A percentile compares a stretch with the other conserved stretches of the same genome.
phyloP scores from a whole-genome alignment of 768 basidiomycete species.

The Boletus rubescentipes region DNA sequence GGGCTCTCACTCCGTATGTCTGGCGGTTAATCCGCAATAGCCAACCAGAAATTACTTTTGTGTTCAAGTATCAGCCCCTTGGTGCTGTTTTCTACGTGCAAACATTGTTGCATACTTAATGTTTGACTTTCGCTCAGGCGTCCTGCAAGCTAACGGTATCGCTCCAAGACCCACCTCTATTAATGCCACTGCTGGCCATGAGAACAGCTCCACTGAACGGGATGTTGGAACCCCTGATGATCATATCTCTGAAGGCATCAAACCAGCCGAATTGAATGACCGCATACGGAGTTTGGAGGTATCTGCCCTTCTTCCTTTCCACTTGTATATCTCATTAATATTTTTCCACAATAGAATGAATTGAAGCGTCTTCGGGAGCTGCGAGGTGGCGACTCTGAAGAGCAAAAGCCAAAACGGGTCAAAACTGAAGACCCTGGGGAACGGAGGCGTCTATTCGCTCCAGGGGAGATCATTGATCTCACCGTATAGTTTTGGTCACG shows the following conservation, averaged over 20 bases:
- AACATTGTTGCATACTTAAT: neutral
- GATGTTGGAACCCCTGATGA: neutral
- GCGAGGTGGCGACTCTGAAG: neutral
- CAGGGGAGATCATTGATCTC: slow-evolving; percentile 17
- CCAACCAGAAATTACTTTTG: slow-evolving; percentile 11
- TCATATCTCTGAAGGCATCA: neutral
- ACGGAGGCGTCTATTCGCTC: neutral
- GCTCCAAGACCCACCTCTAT: slow-evolving; percentile 1
- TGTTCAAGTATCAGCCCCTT: slow-evolving; percentile 22
- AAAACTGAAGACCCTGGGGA: slow-evolving; percentile 8
- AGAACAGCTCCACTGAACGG: neutral
- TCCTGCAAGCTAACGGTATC: slow-evolving; percentile 23
- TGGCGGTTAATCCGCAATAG: neutral
- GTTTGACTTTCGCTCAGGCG: slow-evolving; percentile 2
- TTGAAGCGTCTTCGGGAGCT: slow-evolving; percentile 15
- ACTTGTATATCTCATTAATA: neutral
- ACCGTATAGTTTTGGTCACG: slow-evolving; percentile 5
- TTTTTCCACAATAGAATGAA: slow-evolving; percentile 1
- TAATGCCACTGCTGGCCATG: neutral
- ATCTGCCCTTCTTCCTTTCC: neutral
- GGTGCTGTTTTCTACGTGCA: slow-evolving; percentile 1
- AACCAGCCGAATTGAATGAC: neutral
- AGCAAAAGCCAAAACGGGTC: slow-evolving; percentile 16
- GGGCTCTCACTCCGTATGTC: fast-evolving
- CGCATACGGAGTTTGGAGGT: slow-evolving; percentile 12